phyloP scores from a whole-genome alignment of 2,329 filamentous ascomycete genomes.

The Colletotrichum sp. region DNA sequence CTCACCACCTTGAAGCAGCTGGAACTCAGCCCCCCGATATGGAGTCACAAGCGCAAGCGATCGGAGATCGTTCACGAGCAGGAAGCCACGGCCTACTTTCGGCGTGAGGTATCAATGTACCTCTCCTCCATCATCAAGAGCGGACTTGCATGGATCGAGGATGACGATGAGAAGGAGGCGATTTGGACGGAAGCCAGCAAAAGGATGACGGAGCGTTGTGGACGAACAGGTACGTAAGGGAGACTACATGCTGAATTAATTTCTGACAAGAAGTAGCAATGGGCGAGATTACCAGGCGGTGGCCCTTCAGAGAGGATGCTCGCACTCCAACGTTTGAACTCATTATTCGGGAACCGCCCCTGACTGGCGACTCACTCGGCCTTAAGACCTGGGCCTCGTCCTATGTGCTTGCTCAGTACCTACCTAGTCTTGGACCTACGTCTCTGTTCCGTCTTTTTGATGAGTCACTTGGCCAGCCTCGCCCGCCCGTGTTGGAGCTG shows the following conservation, averaged over 20 bases:
- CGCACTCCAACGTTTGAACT: constrained; percentile 60
- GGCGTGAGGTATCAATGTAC: constrained; percentile 66
- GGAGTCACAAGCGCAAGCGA: constrained; percentile 56
- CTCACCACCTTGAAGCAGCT: constrained; percentile 71
- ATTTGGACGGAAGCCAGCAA: constrained; percentile 82
- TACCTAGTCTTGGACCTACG: constrained; percentile 55
- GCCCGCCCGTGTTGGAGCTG: constrained; percentile 69
- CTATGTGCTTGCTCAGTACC: constrained; percentile 79
- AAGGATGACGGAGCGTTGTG: constrained; percentile 84
- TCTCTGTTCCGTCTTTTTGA: constrained; percentile 52
- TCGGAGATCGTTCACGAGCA: constrained; percentile 47
- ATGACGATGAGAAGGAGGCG: constrained; percentile 68
- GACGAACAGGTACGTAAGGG: constrained; percentile 64
- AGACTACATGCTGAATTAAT: not conserved
- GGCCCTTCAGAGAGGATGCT: constrained; percentile 50
- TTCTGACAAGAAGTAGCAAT: constrained; percentile 44
- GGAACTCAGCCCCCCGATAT: constrained; percentile 70
- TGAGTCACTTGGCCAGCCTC: constrained; percentile 32
- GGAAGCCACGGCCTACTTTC: constrained; percentile 46
- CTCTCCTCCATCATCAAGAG: constrained; percentile 73
- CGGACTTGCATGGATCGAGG: constrained; percentile 70
- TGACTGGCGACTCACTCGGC: constrained; percentile 87
- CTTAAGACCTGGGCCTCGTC: constrained; percentile 97
- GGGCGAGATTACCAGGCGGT: constrained; percentile 60
- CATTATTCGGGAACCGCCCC: constrained; percentile 80